Evolutionary conservation across 805 yeast genomes (phyloP).

Genomic region (Danielia oregonensis): DNA sequence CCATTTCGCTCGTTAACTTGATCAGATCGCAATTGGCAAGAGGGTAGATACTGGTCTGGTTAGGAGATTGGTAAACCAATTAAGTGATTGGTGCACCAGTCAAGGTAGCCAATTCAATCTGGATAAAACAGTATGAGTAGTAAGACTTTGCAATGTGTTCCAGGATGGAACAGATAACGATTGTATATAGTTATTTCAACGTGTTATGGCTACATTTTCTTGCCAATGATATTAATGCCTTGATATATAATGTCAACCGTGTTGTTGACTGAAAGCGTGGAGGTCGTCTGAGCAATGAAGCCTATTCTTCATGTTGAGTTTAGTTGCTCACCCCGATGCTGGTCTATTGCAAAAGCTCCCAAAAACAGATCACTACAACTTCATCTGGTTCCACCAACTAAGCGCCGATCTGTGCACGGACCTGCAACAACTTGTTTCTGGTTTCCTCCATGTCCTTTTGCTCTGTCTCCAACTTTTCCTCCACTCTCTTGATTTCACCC

Average conservation of each 20-base stretch:
- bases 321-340: no score
- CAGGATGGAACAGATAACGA: not conserved
- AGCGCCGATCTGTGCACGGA: slow-evolving; percentile 31
- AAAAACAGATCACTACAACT: no score
- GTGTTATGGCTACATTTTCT: no score
- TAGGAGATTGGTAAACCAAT: no score
- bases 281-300: no score
- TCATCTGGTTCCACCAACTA: not conserved
- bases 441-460: slow-evolving; percentile 53
- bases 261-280: no score
- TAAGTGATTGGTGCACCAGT: no score
- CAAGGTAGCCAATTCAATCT: not conserved
- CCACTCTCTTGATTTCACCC: slow-evolving; percentile 72
- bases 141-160: slow-evolving; percentile 2
- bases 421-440: slow-evolving; percentile 50
- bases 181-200: not conserved
- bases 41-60: slow-evolving; percentile 35
- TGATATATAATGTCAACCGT: no score
- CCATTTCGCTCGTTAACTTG: slow-evolving; percentile 61
- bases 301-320: no score
- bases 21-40: slow-evolving; percentile 66
- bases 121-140: not conserved
- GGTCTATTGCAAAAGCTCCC: no score
- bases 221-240: no score
- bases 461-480: slow-evolving; percentile 51